Percentiles rank a stretch among this genome's conserved stretches.
Conservation (phyloP, 768 basidiomycete species). For the Lactarius hengduanensis region DNA sequence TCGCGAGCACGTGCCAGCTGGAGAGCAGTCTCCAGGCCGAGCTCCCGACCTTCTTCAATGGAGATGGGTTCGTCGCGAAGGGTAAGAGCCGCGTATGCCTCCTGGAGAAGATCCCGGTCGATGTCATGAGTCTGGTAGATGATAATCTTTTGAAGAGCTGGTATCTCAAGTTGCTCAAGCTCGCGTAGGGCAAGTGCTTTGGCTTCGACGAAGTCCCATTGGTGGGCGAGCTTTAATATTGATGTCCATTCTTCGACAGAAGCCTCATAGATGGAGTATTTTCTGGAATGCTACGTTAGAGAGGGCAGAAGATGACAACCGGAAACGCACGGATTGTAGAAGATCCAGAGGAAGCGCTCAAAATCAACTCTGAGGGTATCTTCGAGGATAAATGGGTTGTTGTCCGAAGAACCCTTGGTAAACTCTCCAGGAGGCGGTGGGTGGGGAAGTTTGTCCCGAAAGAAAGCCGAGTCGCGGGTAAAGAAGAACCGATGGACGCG, state of each 20-base stretch:
- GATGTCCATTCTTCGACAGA: constrained; percentile 50
- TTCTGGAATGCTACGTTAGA: constrained; percentile 37
- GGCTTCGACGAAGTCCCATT: constrained; percentile 56
- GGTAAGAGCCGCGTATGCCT: constrained; percentile 52
- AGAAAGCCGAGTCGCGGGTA: constrained; percentile 35
- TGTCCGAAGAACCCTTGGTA: constrained; percentile 35
- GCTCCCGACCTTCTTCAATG: constrained; percentile 50
- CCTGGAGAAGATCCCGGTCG: constrained; percentile 48
- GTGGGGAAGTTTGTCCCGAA: constrained; percentile 34
- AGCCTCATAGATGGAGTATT: constrained; percentile 55
- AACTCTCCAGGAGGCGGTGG: constrained; percentile 32
- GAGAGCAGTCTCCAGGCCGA: constrained; percentile 59
- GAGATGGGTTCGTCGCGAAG: constrained; percentile 50
- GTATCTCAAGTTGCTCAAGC: constrained; percentile 45
- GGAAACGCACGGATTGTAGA: constrained; percentile 36
- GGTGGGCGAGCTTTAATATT: constrained; percentile 52
- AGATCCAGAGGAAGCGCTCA: constrained; percentile 36
- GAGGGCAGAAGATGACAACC: neutral
- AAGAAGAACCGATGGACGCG: constrained; percentile 34
- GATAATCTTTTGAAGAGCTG: constrained; percentile 52
- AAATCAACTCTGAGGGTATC: constrained; percentile 34
- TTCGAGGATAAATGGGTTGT: constrained; percentile 34
- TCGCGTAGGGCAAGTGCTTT: constrained; percentile 53
- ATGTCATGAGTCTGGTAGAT: constrained; percentile 55
- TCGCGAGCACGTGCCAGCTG: constrained; percentile 56